Percentiles rank a stretch among this genome's conserved stretches.
Evolutionary conservation across 805 yeast genomes (phyloP).

Genomic region (Alloascoidea africana): DNA sequence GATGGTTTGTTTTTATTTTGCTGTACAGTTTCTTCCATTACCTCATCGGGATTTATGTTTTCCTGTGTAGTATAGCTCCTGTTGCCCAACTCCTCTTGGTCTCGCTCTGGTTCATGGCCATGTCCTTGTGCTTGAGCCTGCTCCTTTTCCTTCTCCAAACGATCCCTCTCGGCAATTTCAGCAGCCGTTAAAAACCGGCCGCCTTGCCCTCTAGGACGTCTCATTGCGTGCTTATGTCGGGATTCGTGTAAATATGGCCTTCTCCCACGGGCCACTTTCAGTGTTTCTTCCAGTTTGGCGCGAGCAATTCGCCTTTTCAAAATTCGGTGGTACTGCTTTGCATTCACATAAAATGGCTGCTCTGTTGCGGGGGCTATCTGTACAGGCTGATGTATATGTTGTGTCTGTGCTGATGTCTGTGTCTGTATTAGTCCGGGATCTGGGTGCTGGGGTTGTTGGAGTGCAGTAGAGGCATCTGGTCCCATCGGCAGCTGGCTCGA

Average conservation of each 20-base stretch:
- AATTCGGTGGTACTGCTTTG: constrained; percentile 93
- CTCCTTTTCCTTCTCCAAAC: constrained; percentile 19
- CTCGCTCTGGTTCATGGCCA: no score
- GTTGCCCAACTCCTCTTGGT: no score
- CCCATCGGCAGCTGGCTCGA: no score
- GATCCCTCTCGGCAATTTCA: constrained; percentile 45
- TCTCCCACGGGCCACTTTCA: constrained; percentile 69
- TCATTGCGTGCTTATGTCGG: constrained; percentile 97
- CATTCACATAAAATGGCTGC: constrained; percentile 95
- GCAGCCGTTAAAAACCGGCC: constrained; percentile 95
- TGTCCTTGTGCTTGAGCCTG: no score
- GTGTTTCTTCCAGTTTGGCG: constrained; percentile 79
- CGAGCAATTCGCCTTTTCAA: constrained; percentile 87
- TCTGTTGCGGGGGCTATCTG: constrained; percentile 23
- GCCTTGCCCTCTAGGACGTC: constrained; percentile 98
- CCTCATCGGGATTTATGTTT: no score
- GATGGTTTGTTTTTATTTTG: no score
- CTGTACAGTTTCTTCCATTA: no score
- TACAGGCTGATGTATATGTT: background rate
- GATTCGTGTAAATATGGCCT: constrained; percentile 93
- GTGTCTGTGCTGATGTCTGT: no score
- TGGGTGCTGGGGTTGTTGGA: no score
- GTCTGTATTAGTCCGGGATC: no score
- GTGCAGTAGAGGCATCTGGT: no score
- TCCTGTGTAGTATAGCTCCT: no score